Conservation (phyloP, 2,329 filamentous ascomycete species). For the Dactylellina sp. region DNA sequence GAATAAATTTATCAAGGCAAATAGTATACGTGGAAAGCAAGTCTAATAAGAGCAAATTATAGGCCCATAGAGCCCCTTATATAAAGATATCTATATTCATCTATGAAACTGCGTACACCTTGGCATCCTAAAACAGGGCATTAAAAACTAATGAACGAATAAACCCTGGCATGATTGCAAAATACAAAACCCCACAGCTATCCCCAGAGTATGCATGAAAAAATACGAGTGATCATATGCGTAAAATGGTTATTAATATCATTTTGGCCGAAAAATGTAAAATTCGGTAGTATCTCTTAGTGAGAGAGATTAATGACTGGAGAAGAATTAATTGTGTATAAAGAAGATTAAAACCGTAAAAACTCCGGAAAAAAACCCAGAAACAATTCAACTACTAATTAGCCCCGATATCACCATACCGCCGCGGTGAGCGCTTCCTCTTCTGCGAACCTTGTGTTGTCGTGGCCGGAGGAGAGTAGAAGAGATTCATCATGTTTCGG, state of each 20-base stretch:
- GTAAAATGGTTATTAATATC: constrained; percentile 6
- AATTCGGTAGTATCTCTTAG: neutral
- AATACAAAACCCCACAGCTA: neutral
- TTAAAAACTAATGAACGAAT: neutral
- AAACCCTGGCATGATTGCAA: neutral
- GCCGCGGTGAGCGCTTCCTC: constrained; percentile 18
- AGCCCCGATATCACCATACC: constrained; percentile 30
- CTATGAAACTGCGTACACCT: neutral
- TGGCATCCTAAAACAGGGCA: neutral
- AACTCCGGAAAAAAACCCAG: constrained; percentile 29
- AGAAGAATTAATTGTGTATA: constrained; percentile 1
- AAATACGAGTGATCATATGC: constrained; percentile 1
- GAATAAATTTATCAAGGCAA: no score
- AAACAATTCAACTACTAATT: neutral
- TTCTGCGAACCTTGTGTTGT: constrained; percentile 5
- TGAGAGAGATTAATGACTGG: neutral
- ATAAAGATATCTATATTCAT: neutral
- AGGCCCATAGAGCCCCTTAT: no score
- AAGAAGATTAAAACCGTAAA: constrained; percentile 30
- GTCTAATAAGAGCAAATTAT: no score
- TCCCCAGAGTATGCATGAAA: neutral
- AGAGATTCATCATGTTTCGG: constrained; percentile 63
- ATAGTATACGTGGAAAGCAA: no score
- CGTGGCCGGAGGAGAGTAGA: constrained; percentile 51
- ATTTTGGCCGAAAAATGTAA: neutral